Base-by-base conservation (phyloP, 768 basidiomycete species). In the Terana coerulea region DNA sequence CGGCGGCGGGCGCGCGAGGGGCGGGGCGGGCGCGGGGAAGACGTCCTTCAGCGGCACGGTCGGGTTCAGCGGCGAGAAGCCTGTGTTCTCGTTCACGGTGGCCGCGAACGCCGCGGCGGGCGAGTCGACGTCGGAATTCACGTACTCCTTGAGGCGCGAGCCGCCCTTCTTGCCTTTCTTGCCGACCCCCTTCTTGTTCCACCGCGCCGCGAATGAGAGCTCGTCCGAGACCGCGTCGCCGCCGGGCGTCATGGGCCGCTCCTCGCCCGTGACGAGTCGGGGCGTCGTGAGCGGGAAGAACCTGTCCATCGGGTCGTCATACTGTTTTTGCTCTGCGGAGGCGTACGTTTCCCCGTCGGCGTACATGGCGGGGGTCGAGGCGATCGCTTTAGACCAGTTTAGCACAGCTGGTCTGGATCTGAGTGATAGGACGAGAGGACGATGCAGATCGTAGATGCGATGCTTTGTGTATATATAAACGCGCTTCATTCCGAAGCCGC, bases 161-260 rank as follows among this genome's bases (percentile, higher is more conserved):
- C 58, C 98, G 86, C 73, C 98, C 97, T n/a, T 94, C 95, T 48
- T 93, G 81, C 40, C 95, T 87, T 64, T 95, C 90, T 71, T 98
- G 94, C 45, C 74, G 70, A 59, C 82, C 73, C 35, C 36, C 33
- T 46, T 45, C 1, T 12, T 21, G 12, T 37, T 24, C 47, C 40
- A 52, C 21, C 29, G n/a, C 14, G 45, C 5, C 21, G 46, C 15
- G 14, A 52, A 35, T 17, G 26, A 31, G 21, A 44, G 35, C 19
- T 44, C 51, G 35, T 52, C 51, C 11, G 51, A 52, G 42, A 40
- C 33, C 2, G 42, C 44, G 12, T 51, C 49, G 9, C 30, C 33
- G 1, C 39, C 39, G 1, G 49, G 49, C 5, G 36, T 40, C 15
- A 50, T 40, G 3, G 49, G 49, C 5, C 49, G 49, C 3, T 49